Evolutionary conservation across 1,139 yeast species (phyloP), one percentile per base, ranked within the genome.

Genomic region (Hansenula sp.): DNA sequence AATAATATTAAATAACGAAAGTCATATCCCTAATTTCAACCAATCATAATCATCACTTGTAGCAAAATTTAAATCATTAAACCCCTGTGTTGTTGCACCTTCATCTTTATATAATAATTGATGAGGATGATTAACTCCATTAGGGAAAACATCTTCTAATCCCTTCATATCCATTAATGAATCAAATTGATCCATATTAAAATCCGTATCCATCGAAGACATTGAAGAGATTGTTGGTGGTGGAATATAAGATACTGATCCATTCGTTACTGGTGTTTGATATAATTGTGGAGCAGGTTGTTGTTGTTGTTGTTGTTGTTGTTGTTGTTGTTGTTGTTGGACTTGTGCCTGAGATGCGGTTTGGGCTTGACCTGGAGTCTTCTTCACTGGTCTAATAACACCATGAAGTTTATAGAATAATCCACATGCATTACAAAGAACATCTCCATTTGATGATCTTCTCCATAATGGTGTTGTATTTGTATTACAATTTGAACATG

Each of bases 401-500:
- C 97, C 97, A 57, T 89, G 96, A 35, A 89, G 70, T 62, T 89
- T 89, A 52, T 84, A 70, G 55, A 89, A 89, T 45, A 90, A 67
- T 0, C 97, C 97, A 65, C 97, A 89, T 1, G 97, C 97, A 61
- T 89, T 90, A 59, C 97, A 89, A 45, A 89, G 68, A 2, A 95
- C 94, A 53, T 86, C 85, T 8, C 96, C 96, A 17, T 82, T 82
- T 25, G 89, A 88, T 56, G 87, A 89, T 41, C 96, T 71, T 55
- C 97, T 74, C 97, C 97, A 90, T 32, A 90, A 67, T 6, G 97
- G 97, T 0, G 97, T 90, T 3, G 92, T 87, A 50, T 76, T 82
- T 1, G 97, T 90, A 50, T 80, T 79, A 62, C 97, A 90, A 62
- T 88, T 89, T 17, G 89, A 79, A 61, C 97, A 90, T 4, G 27